Conservation (phyloP, 495 filamentous ascomycete genomes). For the Podospora bellae-mahoneyi region DNA sequence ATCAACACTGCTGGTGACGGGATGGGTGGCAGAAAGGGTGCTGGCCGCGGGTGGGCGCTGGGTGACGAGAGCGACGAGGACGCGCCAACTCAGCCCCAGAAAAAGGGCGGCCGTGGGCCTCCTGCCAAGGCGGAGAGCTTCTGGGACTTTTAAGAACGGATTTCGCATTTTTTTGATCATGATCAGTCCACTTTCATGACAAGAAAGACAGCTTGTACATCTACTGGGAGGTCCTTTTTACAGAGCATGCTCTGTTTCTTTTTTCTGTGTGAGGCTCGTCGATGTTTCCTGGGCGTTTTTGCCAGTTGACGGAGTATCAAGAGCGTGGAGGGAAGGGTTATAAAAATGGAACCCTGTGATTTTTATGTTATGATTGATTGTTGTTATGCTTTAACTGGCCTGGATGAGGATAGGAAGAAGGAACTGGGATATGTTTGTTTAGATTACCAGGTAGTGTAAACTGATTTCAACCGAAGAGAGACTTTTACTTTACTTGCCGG, state of each 20-base stretch:
- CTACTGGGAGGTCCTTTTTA: not conserved
- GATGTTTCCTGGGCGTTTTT: not conserved
- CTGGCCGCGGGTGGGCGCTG: constrained; percentile 58
- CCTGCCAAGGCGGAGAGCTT: constrained; percentile 39
- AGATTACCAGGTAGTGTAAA: not conserved
- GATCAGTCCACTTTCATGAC: too few species aligned
- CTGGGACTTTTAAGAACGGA: constrained; percentile 52
- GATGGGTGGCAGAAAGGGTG: constrained; percentile 67
- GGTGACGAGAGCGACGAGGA: constrained; percentile 51
- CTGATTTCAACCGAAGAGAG: not conserved
- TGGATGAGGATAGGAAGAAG: not conserved
- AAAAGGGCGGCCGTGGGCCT: constrained; percentile 31
- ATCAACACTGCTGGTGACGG: constrained; percentile 66
- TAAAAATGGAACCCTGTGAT: not conserved
- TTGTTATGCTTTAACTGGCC: not conserved
- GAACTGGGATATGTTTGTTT: not conserved
- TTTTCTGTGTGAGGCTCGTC: not conserved
- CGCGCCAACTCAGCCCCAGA: constrained; percentile 29
- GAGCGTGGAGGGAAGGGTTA: not conserved
- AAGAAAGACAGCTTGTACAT: not conserved
- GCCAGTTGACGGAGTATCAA: not conserved
- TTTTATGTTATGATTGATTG: constrained; percentile 8
- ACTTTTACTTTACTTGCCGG: not conserved
- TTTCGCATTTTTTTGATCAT: too few species aligned
- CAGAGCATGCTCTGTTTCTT: not conserved